Base-by-base conservation (phyloP, 139 green algal genomes). In the Chlamydomonas incerta region DNA sequence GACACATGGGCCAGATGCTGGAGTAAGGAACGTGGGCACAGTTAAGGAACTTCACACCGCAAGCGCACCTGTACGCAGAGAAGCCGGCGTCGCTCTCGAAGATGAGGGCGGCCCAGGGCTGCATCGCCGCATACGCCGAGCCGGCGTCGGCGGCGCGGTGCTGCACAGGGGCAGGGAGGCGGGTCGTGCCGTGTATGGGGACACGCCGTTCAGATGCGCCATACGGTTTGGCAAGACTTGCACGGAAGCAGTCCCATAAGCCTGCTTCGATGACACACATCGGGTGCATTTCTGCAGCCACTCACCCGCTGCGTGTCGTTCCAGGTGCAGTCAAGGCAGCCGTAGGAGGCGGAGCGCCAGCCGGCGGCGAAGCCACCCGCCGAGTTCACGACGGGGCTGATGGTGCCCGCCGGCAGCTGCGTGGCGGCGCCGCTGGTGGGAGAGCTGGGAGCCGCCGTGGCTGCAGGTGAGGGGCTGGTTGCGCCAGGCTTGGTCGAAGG, bases 251-350 rank as follows among this genome's bases (percentile, higher is more conserved):
- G 13, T 6, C 55, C 18, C 2, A 24, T 60, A 24, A 50, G 41
- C 41, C 55, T 23, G 55, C 18, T 24, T 6, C 55, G 18, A 24
- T 2, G 17, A 10, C 55, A 60, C 55, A 10, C 10, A 14, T 57
- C 50, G 50, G 13, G 52, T 11, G 52, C 13, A 58, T 11, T 58
- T 58, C 13, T 23, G 52, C 11, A 3, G 55, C 55, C 11, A 62
- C 83, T 37, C 29, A 88, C 84, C 66, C 84, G 72, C n/a, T 68
- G 1, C 0, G 29, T 35, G 79, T 91, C 88, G 11, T 67, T 74
- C 62, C 90, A 90, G 60, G 80, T 82, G 80, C 88, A 91, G 55
- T 88, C 80, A 28, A 67, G 3, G 76, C 81, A 90, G 63, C 88
- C 85, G 85, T 75, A 90, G 5, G 55, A 72, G 9, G n/a, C 73